Conservation (phyloP, 257 asterid genomes). For the Capsicum rhomboideum region DNA sequence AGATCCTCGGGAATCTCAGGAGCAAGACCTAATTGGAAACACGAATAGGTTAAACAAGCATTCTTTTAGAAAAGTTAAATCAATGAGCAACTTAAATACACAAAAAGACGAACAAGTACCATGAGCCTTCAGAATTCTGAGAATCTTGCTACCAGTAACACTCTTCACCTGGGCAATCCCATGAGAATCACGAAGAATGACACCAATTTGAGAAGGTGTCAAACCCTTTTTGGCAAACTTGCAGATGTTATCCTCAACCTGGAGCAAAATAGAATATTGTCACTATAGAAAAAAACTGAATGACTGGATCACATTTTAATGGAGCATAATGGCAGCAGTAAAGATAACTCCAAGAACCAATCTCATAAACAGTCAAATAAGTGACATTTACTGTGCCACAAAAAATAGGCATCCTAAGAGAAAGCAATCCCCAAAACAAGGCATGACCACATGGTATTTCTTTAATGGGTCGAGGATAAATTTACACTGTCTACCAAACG, state of each 20-base stretch:
- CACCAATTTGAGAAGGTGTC: constrained; percentile 38
- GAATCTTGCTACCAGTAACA: constrained; percentile 31
- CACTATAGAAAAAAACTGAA: neutral
- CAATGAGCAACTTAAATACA: neutral
- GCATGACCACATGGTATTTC: neutral
- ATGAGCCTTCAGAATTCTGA: constrained; percentile 30
- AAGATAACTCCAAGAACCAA: neutral
- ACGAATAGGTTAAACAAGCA: neutral
- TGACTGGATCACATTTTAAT: neutral
- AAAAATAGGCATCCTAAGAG: neutral
- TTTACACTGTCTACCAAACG: no score
- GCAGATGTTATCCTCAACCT: constrained; percentile 35
- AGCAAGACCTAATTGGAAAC: constrained; percentile 18
- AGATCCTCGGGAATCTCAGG: constrained; percentile 35
- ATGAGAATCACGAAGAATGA: constrained; percentile 36
- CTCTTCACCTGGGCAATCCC: constrained; percentile 41
- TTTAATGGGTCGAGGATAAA: neutral
- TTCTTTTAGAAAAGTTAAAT: no score
- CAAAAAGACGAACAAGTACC: constrained; percentile 6
- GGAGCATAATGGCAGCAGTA: neutral
- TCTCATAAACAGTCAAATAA: neutral
- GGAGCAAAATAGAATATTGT: neutral
- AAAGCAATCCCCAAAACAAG: neutral
- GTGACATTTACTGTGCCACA: neutral
- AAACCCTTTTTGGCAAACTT: constrained; percentile 35